Evolutionary conservation across 106 monocot species (phyloP).

Genomic region (Platanthera zijinensis): DNA sequence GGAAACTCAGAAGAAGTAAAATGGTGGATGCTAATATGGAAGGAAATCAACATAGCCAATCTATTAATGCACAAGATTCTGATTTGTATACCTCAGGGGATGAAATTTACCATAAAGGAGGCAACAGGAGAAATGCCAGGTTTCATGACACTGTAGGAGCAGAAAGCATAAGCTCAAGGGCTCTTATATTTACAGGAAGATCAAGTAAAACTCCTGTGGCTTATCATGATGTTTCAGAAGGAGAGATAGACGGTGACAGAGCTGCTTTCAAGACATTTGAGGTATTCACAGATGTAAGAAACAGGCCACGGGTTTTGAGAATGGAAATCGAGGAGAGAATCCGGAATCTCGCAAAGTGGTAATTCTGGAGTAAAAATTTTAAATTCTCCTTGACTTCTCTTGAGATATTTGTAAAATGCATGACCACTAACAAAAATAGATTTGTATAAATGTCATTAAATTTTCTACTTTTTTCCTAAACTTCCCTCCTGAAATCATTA

Average conservation of each 20-base stretch:
- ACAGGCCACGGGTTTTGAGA: conserved; percentile 73
- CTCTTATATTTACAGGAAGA: conserved; percentile 6
- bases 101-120: conserved; percentile 4
- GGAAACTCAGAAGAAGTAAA: conserved; percentile 5
- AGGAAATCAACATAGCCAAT: not conserved
- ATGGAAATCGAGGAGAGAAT: conserved; percentile 95
- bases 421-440: not conserved
- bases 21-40: conserved; percentile 9
- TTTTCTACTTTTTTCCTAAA: not conserved
- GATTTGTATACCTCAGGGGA: not conserved
- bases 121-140: conserved; percentile 5
- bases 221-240: conserved; percentile 8
- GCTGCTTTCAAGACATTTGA: conserved; percentile 89
- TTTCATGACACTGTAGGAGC: not conserved
- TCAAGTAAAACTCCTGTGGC: conserved; percentile 4
- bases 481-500: not conserved
- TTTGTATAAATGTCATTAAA: not conserved
- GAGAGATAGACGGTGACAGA: conserved; percentile 34
- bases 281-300: conserved; percentile 80
- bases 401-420: not conserved
- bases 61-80: not conserved
- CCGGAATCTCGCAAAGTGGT: conserved; percentile 72
- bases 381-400: not conserved
- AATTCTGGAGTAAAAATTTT: conserved; percentile 4
- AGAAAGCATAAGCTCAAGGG: conserved; percentile 7